A percentile compares a stretch with the other conserved stretches of the same genome.
Evolutionary conservation across 768 basidiomycete species (phyloP).

Genomic region (Suillus occidentalis): DNA sequence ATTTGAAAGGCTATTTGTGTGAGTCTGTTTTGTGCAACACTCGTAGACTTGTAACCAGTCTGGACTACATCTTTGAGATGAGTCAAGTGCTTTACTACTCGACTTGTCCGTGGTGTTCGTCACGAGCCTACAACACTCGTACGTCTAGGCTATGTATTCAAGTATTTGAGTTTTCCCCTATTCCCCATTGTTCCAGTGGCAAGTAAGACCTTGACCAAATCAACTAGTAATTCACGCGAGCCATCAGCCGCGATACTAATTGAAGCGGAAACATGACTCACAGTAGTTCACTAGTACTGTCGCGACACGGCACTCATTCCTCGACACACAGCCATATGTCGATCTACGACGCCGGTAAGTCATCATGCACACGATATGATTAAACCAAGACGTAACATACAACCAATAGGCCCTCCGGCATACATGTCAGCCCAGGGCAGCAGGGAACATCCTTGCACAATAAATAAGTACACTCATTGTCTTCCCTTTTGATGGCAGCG

Average conservation of each 20-base stretch:
- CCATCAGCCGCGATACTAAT: neutral
- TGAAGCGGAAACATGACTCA: neutral
- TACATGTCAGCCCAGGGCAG: neutral
- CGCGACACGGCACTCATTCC: neutral
- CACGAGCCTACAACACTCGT: too few relatives aligned
- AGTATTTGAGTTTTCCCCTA: too few relatives aligned
- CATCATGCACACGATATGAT: neutral
- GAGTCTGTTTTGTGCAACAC: too few relatives aligned
- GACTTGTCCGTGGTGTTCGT: too few relatives aligned
- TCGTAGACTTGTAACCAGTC: too few relatives aligned
- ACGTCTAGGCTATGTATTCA: too few relatives aligned
- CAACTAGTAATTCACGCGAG: neutral
- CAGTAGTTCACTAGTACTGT: neutral
- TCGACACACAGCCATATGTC: neutral
- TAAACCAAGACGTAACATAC: neutral
- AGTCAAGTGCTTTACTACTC: too few relatives aligned
- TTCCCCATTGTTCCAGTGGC: neutral
- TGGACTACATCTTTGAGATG: too few relatives aligned
- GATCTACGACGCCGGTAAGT: neutral
- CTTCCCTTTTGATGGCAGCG: too few relatives aligned
- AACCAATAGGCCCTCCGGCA: neutral
- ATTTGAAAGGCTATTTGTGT: too few relatives aligned
- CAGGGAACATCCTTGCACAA: neutral
- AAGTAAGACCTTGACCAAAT: neutral
- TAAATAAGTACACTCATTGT: too few relatives aligned